A percentile compares a stretch with the other conserved stretches of the same genome.
Evolutionary conservation across 23 red algal species (phyloP).

Genomic region (Chondrus crispus): DNA sequence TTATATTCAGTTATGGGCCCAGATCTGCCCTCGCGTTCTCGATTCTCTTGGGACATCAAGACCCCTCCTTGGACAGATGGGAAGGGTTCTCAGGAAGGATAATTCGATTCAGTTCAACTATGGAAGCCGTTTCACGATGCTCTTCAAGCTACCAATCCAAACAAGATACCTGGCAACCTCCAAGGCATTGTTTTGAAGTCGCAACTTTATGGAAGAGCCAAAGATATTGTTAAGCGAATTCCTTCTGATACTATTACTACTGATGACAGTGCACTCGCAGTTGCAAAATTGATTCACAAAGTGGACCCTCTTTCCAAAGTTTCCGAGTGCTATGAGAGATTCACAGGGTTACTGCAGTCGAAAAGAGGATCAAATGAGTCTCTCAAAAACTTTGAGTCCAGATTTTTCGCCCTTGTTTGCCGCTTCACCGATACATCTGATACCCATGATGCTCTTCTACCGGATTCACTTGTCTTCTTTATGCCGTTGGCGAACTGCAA

Average conservation of each 20-base stretch:
- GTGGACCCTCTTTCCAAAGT: not conserved
- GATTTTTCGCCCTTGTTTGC: not conserved
- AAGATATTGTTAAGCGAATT: not conserved
- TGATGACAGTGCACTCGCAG: not conserved
- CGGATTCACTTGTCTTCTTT: not conserved
- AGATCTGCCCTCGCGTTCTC: not conserved
- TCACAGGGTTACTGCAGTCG: not conserved
- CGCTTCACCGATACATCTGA: not conserved
- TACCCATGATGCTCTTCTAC: not conserved
- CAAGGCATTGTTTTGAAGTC: slow-evolving; percentile 25
- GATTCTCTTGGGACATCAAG: not conserved
- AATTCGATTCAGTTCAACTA: not conserved
- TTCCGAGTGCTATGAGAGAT: not conserved
- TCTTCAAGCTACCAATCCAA: not conserved
- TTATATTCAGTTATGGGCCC: slow-evolving; percentile 17
- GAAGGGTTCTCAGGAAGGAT: not conserved
- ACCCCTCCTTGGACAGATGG: not conserved
- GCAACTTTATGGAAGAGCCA: not conserved
- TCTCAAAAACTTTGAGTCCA: not conserved
- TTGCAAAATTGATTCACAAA: not conserved
- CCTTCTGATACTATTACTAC: not conserved
- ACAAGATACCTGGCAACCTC: not conserved
- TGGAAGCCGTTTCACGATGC: slow-evolving; percentile 23
- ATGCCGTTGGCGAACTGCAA: not conserved
- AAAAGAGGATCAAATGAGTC: not conserved